Evolutionary conservation across 768 basidiomycete genomes (phyloP).

Genomic region (Collybia sp.): DNA sequence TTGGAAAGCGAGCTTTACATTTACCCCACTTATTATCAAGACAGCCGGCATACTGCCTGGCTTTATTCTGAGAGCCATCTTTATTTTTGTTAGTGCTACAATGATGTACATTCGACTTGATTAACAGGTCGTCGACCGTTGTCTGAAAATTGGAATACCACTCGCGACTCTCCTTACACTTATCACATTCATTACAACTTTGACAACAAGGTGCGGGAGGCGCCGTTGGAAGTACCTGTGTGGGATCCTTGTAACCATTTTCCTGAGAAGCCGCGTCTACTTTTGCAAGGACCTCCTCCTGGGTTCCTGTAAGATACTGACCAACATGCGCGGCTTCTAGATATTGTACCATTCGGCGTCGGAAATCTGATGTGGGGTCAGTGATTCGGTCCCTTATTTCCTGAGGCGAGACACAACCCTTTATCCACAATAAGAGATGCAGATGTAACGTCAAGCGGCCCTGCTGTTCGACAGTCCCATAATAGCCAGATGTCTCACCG

Average conservation of each 20-base stretch:
- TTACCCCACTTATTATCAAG: conserved; percentile 19
- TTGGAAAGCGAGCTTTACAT: conserved; percentile 30
- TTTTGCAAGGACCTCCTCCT: conserved; percentile 9
- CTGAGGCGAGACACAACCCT: conserved; percentile 21
- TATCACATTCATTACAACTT: conserved; percentile 5
- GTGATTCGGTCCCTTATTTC: conserved; percentile 21
- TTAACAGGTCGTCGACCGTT: conserved; percentile 20
- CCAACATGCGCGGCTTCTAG: conserved; percentile 10
- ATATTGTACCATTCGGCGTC: conserved; percentile 17
- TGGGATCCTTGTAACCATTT: conserved; percentile 6
- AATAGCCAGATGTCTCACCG: conserved; percentile 22
- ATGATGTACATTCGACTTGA: conserved; percentile 22
- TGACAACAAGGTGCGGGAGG: neutral
- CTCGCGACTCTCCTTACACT: conserved; percentile 8
- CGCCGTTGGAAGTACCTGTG: neutral
- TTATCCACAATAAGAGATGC: conserved; percentile 31
- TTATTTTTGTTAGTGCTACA: conserved; percentile 13
- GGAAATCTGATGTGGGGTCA: conserved; percentile 17
- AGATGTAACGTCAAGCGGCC: conserved; percentile 30
- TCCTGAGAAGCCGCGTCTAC: conserved; percentile 1
- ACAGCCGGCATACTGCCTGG: conserved; percentile 13
- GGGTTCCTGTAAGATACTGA: conserved; percentile 20
- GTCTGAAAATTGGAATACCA: conserved; percentile 15
- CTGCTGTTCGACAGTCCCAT: conserved; percentile 30
- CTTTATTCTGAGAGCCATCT: conserved; percentile 7